Evolutionary conservation across 2,329 filamentous ascomycete species (phyloP), one percentile per base, ranked within the genome.

Genomic region (Pseudocercospora crystallina): DNA sequence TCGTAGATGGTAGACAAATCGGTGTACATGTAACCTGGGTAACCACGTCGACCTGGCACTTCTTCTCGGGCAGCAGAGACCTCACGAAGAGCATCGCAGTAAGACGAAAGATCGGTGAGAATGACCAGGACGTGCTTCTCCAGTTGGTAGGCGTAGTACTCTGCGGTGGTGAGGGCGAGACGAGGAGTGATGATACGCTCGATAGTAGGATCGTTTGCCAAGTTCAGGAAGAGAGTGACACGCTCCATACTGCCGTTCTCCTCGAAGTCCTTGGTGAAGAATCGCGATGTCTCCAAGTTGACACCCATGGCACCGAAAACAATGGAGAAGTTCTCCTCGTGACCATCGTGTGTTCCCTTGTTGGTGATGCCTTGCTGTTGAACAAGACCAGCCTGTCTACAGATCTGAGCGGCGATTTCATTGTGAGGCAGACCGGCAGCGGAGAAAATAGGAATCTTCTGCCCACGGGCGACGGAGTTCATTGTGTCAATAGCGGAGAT

Each of bases 11-110:
- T 99, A 53, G 94, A 96, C 85, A 99, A 88, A 84, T 99, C 95
- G 63, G 94, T 99, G 81, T 99, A 99, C 94, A 99, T 99, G 82
- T 99, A 99, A 89, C 94, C 94, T 47, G 94, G 94, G 79, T 94
- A 99, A 82, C 94, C 94, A 85, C 94, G 92, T 73, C 94, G 92
- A 81, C 94, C 94, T 35, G 94, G 94, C 37, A 99, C 94, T 85
- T 99, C 94, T 81, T 99, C 94, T 78, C 94, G 85, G 46, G 94
- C 94, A 47, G 94, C 92, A 11, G 94, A 99, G 43, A 99, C 94
- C 76, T 99, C 94, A 83, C 94, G 94, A 60, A 99, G 86, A 61
- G 94, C 95, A 73, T 99, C 94, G 73, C 95, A 99, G 81, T 99
- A 99, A 43, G 94, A 90, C 1, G 94, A 94, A 64, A 99, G 78